phyloP scores from a whole-genome alignment of 176 grass and related monocot species.

The Leersia perrieri region DNA sequence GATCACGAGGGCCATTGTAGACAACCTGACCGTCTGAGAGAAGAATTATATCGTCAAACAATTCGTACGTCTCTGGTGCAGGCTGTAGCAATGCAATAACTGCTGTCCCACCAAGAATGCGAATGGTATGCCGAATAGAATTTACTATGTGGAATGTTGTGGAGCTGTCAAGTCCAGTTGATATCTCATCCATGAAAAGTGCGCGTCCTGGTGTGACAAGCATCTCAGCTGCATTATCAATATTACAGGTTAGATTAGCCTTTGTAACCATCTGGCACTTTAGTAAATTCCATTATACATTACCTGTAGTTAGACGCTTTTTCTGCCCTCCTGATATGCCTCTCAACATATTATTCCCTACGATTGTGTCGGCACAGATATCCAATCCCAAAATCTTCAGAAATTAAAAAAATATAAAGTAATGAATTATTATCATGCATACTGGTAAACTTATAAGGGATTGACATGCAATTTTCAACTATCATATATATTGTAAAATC shows the following conservation, averaged over 20 bases:
- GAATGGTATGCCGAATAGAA: slow-evolving; percentile 54
- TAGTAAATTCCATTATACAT: background rate
- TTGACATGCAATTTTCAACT: background rate
- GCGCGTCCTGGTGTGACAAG: slow-evolving; percentile 70
- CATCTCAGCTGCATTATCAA: slow-evolving; percentile 63
- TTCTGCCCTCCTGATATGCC: slow-evolving; percentile 81
- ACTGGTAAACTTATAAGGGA: background rate
- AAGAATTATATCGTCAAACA: slow-evolving; percentile 91
- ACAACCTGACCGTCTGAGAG: too few relatives aligned
- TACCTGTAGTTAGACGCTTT: slow-evolving; percentile 91
- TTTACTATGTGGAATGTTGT: slow-evolving; percentile 86
- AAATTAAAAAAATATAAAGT: background rate
- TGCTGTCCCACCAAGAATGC: slow-evolving; percentile 58
- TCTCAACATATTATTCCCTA: slow-evolving; percentile 79
- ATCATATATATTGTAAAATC: background rate
- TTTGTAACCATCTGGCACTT: background rate
- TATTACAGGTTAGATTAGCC: background rate
- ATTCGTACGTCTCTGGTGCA: slow-evolving; percentile 73
- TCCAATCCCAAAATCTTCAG: slow-evolving; percentile 71
- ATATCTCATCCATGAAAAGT: slow-evolving; percentile 94
- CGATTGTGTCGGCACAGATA: slow-evolving; percentile 71
- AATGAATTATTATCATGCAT: background rate
- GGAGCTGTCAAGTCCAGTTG: slow-evolving; percentile 82
- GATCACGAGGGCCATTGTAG: slow-evolving; percentile 71
- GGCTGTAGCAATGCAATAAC: slow-evolving; percentile 76